Evolutionary conservation across 495 filamentous ascomycete genomes (phyloP).

Genomic region (Aspergillus ostianus): DNA sequence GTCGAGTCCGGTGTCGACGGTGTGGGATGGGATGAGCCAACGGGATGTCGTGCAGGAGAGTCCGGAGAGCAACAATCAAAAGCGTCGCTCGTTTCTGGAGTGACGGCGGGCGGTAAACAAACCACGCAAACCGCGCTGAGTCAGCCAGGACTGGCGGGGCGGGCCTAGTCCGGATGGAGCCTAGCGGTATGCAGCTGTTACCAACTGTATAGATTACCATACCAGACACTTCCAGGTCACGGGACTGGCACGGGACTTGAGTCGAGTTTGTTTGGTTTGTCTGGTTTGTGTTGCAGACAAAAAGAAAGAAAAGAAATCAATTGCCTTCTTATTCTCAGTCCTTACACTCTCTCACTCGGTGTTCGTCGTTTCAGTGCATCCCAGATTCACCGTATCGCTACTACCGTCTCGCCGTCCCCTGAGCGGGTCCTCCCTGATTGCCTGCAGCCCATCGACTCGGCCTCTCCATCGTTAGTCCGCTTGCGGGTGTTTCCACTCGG

Average conservation of each 20-base stretch:
- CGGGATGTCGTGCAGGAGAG: slow-evolving; percentile 1
- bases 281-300: background rate
- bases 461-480: slow-evolving; percentile 2
- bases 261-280: background rate
- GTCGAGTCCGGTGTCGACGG: too few species aligned
- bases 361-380: too few species aligned
- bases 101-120: slow-evolving; percentile 41
- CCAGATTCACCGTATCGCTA: background rate
- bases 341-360: too few species aligned
- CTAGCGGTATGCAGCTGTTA: slow-evolving; percentile 14
- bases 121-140: slow-evolving; percentile 27
- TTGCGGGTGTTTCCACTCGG: slow-evolving; percentile 10
- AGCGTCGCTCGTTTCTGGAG: slow-evolving; percentile 33
- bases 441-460: background rate
- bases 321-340: background rate
- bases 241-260: background rate
- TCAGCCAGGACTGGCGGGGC: slow-evolving; percentile 13
- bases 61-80: background rate
- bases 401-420: background rate
- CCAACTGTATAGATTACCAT: slow-evolving; percentile 1
- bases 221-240: background rate
- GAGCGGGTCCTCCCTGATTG: slow-evolving; percentile 3
- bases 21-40: slow-evolving; percentile 5
- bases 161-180: slow-evolving; percentile 13
- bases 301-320: too few species aligned